Conservation (phyloP, 2,329 filamentous ascomycete genomes). For the Colletotrichum lupini region DNA sequence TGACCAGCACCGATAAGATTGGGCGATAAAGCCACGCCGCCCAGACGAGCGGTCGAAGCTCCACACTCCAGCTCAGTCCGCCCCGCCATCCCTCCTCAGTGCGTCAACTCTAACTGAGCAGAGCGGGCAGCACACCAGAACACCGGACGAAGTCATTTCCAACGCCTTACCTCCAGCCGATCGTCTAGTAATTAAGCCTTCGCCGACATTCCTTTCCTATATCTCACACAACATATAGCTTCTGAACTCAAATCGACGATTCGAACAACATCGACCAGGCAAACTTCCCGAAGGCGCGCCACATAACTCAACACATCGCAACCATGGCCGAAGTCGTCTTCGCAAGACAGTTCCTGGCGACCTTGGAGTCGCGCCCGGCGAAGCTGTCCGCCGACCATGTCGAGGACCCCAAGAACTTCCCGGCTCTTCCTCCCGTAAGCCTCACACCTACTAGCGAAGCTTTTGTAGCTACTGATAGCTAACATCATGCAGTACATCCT, state of each 20-base stretch:
- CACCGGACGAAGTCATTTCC: slow-evolving; percentile 30
- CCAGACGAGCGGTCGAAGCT: slow-evolving; percentile 17
- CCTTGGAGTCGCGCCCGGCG: slow-evolving; percentile 80
- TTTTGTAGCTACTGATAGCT: slow-evolving; percentile 16
- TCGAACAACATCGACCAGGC: not conserved
- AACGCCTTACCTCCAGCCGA: slow-evolving; percentile 1
- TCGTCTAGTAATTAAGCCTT: not conserved
- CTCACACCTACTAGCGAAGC: slow-evolving; percentile 24
- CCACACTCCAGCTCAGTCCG: slow-evolving; percentile 24
- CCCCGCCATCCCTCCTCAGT: slow-evolving; percentile 32
- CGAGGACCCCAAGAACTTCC: slow-evolving; percentile 84
- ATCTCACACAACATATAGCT: not conserved
- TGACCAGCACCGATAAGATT: slow-evolving; percentile 27
- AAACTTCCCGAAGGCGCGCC: not conserved
- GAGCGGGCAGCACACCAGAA: slow-evolving; percentile 8
- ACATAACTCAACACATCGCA: slow-evolving; percentile 31
- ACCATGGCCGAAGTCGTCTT: slow-evolving; percentile 86
- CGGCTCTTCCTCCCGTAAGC: slow-evolving; percentile 79
- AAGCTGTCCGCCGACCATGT: slow-evolving; percentile 92
- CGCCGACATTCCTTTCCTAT: not conserved
- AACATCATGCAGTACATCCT: slow-evolving; percentile 70
- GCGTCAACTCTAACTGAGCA: slow-evolving; percentile 10
- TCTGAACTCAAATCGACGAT: not conserved
- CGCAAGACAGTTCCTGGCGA: slow-evolving; percentile 83
- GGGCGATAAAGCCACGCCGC: slow-evolving; percentile 29